Conservation (phyloP, 1,284 basidiomycete genomes). For the Lignosus rhinocerotis region DNA sequence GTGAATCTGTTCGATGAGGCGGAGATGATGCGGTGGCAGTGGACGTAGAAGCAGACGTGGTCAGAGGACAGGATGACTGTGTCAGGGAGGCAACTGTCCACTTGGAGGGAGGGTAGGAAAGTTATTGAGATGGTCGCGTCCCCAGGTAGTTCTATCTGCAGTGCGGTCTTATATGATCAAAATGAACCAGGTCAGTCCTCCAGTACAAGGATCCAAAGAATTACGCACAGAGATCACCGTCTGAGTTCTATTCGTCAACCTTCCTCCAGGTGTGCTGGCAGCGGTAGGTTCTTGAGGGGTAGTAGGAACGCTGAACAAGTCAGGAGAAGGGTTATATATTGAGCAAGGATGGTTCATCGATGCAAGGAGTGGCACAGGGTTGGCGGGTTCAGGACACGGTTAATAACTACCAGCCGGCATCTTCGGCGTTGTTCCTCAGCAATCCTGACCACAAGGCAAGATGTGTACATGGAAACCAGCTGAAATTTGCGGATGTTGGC, state of each 20-base stretch:
- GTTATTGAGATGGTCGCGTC: constrained; percentile 61
- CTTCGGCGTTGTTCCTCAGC: background rate
- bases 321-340: background rate
- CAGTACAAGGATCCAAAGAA: no score
- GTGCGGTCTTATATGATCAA: background rate
- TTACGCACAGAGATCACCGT: constrained; percentile 5
- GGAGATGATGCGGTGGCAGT: constrained; percentile 32
- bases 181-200: no score
- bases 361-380: background rate
- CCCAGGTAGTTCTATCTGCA: constrained; percentile 4
- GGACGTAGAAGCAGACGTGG: constrained; percentile 60
- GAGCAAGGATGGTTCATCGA: background rate
- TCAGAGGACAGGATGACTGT: constrained; percentile 65
- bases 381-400: background rate
- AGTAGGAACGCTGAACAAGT: background rate
- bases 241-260: background rate
- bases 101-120: constrained; percentile 65
- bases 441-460: background rate
- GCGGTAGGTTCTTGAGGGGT: background rate
- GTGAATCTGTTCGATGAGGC: constrained; percentile 37
- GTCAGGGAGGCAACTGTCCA: constrained; percentile 53
- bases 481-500: constrained; percentile 2
- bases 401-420: background rate
- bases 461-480: background rate
- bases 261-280: background rate